Percentiles rank a stretch among this genome's conserved stretches.
Evolutionary conservation across 2,329 filamentous ascomycete genomes (phyloP).

Genomic region (Lojkania enalia): DNA sequence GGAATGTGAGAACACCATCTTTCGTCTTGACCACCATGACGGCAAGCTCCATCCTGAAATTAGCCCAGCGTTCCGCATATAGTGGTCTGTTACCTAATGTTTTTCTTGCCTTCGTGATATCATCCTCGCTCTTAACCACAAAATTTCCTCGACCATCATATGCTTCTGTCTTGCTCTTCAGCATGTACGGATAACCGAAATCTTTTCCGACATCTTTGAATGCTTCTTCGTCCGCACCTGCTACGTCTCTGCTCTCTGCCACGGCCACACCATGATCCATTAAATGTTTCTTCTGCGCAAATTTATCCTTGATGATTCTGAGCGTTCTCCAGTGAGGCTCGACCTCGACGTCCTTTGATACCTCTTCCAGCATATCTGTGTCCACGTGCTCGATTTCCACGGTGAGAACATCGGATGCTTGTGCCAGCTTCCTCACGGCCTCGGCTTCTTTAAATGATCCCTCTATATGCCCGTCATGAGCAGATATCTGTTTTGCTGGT

Average conservation of each 20-base stretch:
- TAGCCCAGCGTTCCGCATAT: constrained; percentile 88
- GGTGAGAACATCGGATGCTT: constrained; percentile 77
- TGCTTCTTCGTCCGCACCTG: constrained; percentile 53
- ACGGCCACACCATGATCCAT: constrained; percentile 69
- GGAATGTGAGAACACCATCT: constrained; percentile 74
- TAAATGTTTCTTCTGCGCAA: constrained; percentile 81
- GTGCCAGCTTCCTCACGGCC: constrained; percentile 78
- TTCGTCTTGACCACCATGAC: constrained; percentile 95
- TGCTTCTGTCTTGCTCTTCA: constrained; percentile 86
- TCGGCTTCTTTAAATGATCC: constrained; percentile 86
- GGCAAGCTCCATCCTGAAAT: constrained; percentile 83
- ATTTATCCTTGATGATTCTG: constrained; percentile 92
- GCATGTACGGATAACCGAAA: constrained; percentile 85
- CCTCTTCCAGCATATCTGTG: constrained; percentile 84
- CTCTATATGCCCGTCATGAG: constrained; percentile 71
- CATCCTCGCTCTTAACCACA: constrained; percentile 61
- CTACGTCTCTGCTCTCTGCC: constrained; percentile 69
- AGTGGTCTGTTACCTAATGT: constrained; percentile 68
- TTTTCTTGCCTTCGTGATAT: constrained; percentile 68
- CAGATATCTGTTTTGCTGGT: constrained; percentile 84
- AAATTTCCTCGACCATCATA: constrained; percentile 88
- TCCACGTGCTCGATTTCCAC: constrained; percentile 96
- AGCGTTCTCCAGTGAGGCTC: constrained; percentile 86
- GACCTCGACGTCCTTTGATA: constrained; percentile 67
- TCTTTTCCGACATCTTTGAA: constrained; percentile 65